A percentile compares a stretch with the other conserved stretches of the same genome.
Conservation (phyloP, 1,284 basidiomycete species). For the Ceratobasidium sp. region DNA sequence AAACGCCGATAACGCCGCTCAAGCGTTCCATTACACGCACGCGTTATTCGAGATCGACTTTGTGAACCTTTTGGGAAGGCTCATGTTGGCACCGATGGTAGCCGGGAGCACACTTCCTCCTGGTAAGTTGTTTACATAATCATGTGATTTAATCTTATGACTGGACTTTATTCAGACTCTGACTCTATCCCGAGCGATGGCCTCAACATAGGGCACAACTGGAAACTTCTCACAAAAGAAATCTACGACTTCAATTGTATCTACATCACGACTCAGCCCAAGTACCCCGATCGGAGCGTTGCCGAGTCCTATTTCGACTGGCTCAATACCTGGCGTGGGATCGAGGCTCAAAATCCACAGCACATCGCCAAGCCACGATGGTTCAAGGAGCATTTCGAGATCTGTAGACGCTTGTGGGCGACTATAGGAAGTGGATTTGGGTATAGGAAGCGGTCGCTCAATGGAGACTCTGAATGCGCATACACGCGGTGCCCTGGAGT, state of each 20-base stretch:
- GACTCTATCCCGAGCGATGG: neutral
- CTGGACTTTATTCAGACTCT: neutral
- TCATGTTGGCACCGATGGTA: neutral
- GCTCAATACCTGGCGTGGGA: neutral
- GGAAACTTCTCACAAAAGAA: neutral
- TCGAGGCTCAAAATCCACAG: neutral
- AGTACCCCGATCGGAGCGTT: neutral
- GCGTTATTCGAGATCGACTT: neutral
- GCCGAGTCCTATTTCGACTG: neutral
- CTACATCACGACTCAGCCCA: neutral
- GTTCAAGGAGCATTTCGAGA: neutral
- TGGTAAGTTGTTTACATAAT: no score
- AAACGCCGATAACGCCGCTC: neutral
- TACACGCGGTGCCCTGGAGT: neutral
- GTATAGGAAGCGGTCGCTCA: neutral
- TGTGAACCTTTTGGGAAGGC: neutral
- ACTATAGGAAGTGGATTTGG: neutral
- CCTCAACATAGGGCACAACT: neutral
- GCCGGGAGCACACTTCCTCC: neutral
- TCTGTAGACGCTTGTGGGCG: neutral
- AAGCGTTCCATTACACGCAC: neutral
- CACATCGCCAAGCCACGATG: neutral
- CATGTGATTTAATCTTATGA: neutral
- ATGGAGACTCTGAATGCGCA: neutral
- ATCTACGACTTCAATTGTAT: neutral